Conservation (phyloP, 2,329 filamentous ascomycete species). For the Cytospora chrysosperma region DNA sequence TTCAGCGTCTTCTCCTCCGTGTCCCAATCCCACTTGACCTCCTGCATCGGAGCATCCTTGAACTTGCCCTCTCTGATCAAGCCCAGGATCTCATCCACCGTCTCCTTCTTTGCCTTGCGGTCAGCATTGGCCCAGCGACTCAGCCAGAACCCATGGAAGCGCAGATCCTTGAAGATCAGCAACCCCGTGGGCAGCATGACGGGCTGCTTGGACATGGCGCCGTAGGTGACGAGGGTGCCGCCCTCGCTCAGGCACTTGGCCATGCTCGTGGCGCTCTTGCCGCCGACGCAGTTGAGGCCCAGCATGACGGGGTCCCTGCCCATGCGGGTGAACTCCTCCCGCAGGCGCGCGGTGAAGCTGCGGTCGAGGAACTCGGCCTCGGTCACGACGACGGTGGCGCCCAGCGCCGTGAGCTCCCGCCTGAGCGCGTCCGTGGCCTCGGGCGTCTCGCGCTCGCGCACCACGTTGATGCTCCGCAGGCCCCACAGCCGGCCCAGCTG, state of each 20-base stretch:
- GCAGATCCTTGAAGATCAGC: constrained; percentile 89
- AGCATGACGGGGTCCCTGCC: constrained; percentile 72
- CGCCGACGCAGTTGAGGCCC: constrained; percentile 91
- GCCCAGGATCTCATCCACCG: constrained; percentile 80
- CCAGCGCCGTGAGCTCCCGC: constrained; percentile 52
- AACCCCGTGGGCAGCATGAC: constrained; percentile 77
- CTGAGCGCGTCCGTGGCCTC: constrained; percentile 62
- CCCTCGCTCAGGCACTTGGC: constrained; percentile 69
- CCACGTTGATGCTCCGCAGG: constrained; percentile 83
- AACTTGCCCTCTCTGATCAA: constrained; percentile 76
- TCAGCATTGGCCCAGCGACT: constrained; percentile 82
- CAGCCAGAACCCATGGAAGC: constrained; percentile 93
- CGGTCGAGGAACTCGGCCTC: constrained; percentile 54
- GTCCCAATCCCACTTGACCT: constrained; percentile 80
- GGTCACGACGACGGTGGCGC: constrained; percentile 57
- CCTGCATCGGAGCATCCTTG: constrained; percentile 76
- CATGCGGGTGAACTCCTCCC: constrained; percentile 64
- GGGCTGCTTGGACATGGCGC: constrained; percentile 90
- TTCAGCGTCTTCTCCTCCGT: constrained; percentile 69
- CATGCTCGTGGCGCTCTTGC: constrained; percentile 76
- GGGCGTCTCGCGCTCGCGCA: constrained; percentile 67
- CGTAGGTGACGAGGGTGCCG: constrained; percentile 86
- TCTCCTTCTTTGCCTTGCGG: constrained; percentile 69
- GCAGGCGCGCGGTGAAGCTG: constrained; percentile 60
- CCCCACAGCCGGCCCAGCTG: constrained; percentile 87